Percentiles rank a stretch among this genome's conserved stretches.
These are phyloP conservation scores for Pythium volutum DNA, from an alignment of 352 stramenopile species.

Conservation along the genomic window DNA sequence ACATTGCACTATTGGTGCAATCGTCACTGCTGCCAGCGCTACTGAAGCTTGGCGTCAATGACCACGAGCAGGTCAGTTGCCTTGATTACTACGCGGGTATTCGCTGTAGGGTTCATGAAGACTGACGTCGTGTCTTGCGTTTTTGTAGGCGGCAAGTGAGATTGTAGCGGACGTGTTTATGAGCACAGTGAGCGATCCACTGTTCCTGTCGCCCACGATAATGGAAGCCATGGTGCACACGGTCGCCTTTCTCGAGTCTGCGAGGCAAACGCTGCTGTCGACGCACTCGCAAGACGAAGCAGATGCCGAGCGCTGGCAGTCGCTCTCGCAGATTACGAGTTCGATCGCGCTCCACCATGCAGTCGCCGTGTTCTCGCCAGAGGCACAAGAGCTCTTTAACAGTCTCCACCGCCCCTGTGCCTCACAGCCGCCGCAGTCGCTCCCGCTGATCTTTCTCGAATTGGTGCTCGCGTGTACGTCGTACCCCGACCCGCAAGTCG, in stretches of 20 bases:
- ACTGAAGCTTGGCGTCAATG: background rate
- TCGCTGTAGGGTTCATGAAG: no score
- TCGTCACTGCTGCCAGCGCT: constrained; percentile 13
- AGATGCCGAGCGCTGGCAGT: constrained; percentile 2
- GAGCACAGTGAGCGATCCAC: constrained; percentile 20
- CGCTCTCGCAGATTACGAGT: constrained; percentile 22
- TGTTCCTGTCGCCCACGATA: constrained; percentile 11
- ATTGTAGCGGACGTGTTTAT: constrained; percentile 65
- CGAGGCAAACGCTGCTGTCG: constrained; percentile 9
- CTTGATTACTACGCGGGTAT: no score
- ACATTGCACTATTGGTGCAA: background rate
- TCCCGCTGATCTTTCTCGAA: constrained; percentile 43
- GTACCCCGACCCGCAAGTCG: constrained; percentile 46
- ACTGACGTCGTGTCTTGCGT: no score
- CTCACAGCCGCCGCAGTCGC: background rate
- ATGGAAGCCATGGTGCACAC: constrained; percentile 28
- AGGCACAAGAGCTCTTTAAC: constrained; percentile 10
- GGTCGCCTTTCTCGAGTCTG: constrained; percentile 28
- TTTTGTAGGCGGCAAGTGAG: constrained; percentile 47
- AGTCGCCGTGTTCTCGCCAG: constrained; percentile 15
- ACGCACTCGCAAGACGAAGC: background rate
- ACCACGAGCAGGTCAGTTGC: background rate
- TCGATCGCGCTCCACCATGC: constrained; percentile 24
- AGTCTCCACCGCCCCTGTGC: background rate
- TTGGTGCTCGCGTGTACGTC: constrained; percentile 62